Evolutionary conservation across 2,329 filamentous ascomycete genomes (phyloP).

Genomic region (Penicillium sp.): DNA sequence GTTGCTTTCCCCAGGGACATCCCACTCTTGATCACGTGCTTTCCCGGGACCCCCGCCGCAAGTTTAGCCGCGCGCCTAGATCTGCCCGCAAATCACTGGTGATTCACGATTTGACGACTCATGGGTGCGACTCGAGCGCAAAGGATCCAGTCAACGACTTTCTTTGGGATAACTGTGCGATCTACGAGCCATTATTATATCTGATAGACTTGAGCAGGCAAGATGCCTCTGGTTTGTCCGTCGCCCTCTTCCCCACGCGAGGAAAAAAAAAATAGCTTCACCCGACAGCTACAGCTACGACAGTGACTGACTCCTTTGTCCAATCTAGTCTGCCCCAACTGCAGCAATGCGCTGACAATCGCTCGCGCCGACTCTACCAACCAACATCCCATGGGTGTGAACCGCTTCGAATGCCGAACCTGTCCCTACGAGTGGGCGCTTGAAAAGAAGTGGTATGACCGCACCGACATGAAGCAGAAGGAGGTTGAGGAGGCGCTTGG

Average conservation of each 20-base stretch:
- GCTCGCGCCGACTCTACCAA: conserved; percentile 40
- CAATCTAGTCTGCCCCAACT: conserved; percentile 49
- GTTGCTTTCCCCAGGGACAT: conserved; percentile 21
- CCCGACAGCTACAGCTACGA: background rate
- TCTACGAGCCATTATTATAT: background rate
- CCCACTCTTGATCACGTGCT: conserved; percentile 19
- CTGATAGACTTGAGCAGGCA: background rate
- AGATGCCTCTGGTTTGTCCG: conserved; percentile 24
- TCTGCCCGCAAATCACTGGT: conserved; percentile 5
- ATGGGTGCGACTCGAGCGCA: background rate
- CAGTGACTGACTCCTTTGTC: conserved; percentile 18
- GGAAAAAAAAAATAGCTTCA: background rate
- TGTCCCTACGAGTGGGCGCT: conserved; percentile 91
- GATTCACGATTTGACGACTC: background rate
- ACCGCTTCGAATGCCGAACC: conserved; percentile 91
- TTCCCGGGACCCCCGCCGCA: conserved; percentile 10
- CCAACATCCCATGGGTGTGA: conserved; percentile 49
- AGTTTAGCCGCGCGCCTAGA: conserved; percentile 25
- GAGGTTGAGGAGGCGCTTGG: conserved; percentile 90
- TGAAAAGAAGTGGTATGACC: conserved; percentile 76
- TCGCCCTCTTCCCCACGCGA: background rate
- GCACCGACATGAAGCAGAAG: conserved; percentile 76
- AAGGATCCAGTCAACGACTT: background rate
- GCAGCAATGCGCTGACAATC: conserved; percentile 51
- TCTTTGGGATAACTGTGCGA: background rate